Evolutionary conservation across 2,329 filamentous ascomycete genomes (phyloP).

Genomic region (Aspergillus cejpii): DNA sequence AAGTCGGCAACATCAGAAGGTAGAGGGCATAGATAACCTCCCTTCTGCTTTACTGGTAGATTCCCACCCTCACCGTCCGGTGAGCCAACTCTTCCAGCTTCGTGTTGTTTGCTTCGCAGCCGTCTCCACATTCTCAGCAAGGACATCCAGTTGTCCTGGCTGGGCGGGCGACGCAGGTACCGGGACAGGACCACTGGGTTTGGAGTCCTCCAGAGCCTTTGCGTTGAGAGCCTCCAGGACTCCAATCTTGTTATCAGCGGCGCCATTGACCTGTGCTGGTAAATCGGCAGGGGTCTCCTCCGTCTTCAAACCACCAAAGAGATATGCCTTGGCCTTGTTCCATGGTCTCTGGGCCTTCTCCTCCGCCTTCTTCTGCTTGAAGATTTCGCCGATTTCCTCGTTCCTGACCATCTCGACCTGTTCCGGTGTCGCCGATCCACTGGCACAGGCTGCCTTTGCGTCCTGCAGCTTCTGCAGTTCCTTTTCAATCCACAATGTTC

Average conservation of each 20-base stretch:
- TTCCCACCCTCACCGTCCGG: conserved; percentile 26
- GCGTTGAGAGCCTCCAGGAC: conserved; percentile 34
- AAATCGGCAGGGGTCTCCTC: conserved; percentile 23
- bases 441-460: conserved; percentile 38
- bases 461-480: conserved; percentile 39
- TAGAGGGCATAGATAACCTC: neutral
- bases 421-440: conserved; percentile 36
- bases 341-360: conserved; percentile 34
- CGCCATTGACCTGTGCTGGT: conserved; percentile 6
- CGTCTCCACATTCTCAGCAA: conserved; percentile 33
- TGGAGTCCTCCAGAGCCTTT: conserved; percentile 26
- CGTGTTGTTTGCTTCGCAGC: conserved; percentile 32
- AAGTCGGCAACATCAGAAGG: neutral
- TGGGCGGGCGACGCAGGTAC: neutral
- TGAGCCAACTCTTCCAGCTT: conserved; percentile 39
- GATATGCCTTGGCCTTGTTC: conserved; percentile 35
- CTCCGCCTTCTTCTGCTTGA: conserved; percentile 36
- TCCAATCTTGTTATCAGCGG: conserved; percentile 18
- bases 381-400: conserved; percentile 40
- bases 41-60: neutral
- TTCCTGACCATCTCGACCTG: conserved; percentile 42
- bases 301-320: conserved; percentile 36
- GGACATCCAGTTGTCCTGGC: conserved; percentile 29
- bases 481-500: conserved; percentile 54
- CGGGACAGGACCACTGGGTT: conserved; percentile 9